Evolutionary conservation across 306 rosid species (phyloP).

Genomic region (Cicer chorassanicum): DNA sequence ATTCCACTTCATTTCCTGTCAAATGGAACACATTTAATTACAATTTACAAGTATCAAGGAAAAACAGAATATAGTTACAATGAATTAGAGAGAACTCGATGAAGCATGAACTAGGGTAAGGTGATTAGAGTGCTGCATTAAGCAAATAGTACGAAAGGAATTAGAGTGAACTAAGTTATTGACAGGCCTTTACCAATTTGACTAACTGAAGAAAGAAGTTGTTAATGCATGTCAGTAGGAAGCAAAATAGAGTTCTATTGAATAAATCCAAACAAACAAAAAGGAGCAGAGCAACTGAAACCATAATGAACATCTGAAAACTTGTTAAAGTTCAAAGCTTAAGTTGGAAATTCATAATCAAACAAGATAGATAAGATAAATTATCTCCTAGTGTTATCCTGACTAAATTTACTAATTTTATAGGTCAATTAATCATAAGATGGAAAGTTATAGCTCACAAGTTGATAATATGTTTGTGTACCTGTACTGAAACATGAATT

Average conservation of each 20-base stretch:
- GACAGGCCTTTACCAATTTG: slow-evolving; percentile 12
- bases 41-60: not conserved
- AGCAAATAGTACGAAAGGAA: slow-evolving; percentile 34
- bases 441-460: slow-evolving; percentile 34
- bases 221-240: slow-evolving; percentile 11
- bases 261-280: not conserved
- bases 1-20: slow-evolving; percentile 98
- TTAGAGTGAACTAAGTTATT: slow-evolving; percentile 20
- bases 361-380: slow-evolving; percentile 16
- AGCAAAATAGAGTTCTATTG: slow-evolving; percentile 15
- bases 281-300: slow-evolving; percentile 25
- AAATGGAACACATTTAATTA: slow-evolving; percentile 35
- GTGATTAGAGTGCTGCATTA: slow-evolving; percentile 13
- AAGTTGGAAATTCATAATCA: slow-evolving; percentile 14
- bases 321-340: slow-evolving; percentile 24
- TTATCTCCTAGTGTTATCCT: slow-evolving; percentile 5
- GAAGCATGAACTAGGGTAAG: slow-evolving; percentile 7
- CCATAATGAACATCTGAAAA: slow-evolving; percentile 15
- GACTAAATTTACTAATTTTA: slow-evolving; percentile 20
- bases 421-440: slow-evolving; percentile 21
- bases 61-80: slow-evolving; percentile 30
- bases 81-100: not conserved
- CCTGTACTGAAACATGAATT: slow-evolving; percentile 98
- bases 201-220: slow-evolving; percentile 1
- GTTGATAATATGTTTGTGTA: slow-evolving; percentile 43